Evolutionary conservation across 1,284 basidiomycete genomes (phyloP).

Genomic region (Trametes hirsuta): DNA sequence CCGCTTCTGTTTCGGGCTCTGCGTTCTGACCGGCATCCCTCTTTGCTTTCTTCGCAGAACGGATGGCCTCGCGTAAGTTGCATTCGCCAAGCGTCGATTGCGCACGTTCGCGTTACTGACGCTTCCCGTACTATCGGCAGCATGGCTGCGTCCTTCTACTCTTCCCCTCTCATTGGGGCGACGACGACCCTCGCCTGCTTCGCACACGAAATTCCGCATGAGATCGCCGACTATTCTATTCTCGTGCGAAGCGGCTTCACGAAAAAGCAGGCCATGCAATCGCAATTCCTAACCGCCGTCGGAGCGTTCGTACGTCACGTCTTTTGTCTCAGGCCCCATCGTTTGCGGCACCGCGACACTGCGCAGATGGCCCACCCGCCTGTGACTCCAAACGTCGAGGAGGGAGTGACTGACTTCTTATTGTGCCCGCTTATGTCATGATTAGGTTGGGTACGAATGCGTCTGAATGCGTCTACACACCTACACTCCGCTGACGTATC

Average conservation of each 20-base stretch:
- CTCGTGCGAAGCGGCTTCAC: slow-evolving; percentile 87
- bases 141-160: slow-evolving; percentile 92
- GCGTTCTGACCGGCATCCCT: slow-evolving; percentile 15
- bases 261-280: slow-evolving; percentile 88
- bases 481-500: slow-evolving; percentile 4
- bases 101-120: slow-evolving; percentile 25
- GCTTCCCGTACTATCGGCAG: slow-evolving; percentile 38
- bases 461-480: not conserved
- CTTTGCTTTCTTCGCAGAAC: slow-evolving; percentile 51
- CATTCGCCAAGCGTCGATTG: slow-evolving; percentile 9
- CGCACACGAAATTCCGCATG: slow-evolving; percentile 90
- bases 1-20: slow-evolving; percentile 15
- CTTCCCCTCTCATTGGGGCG: slow-evolving; percentile 85
- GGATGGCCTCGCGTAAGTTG: slow-evolving; percentile 79
- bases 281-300: slow-evolving; percentile 86
- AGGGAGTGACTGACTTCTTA: slow-evolving; percentile 3
- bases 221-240: slow-evolving; percentile 92
- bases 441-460: slow-evolving; percentile 31
- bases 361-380: not conserved
- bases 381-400: not conserved
- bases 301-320: slow-evolving; percentile 79
- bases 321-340: slow-evolving; percentile 3
- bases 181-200: slow-evolving; percentile 91
- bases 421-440: slow-evolving; percentile 9
- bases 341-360: not conserved